Evolutionary conservation across 2,329 filamentous ascomycete genomes (phyloP).

Genomic region (Exophiala oligosperma): DNA sequence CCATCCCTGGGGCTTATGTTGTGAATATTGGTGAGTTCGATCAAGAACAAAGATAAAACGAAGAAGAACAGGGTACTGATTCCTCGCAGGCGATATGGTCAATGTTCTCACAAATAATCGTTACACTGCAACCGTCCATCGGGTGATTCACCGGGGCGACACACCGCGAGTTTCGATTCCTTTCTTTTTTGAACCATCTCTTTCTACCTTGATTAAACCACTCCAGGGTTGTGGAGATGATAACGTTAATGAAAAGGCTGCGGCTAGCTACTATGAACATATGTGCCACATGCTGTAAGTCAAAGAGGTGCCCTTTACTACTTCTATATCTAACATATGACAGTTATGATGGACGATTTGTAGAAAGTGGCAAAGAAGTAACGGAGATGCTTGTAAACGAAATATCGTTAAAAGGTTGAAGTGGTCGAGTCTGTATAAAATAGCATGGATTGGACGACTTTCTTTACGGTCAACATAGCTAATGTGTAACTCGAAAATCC

Average conservation of each 20-base stretch:
- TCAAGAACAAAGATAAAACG: background rate
- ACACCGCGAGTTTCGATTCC: slow-evolving; percentile 5
- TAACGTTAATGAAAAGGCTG: background rate
- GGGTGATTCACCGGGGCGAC: slow-evolving; percentile 5
- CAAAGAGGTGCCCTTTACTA: too few relatives aligned
- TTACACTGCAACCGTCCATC: slow-evolving; percentile 11
- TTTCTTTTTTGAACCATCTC: slow-evolving; percentile 12
- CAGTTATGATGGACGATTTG: slow-evolving; percentile 11
- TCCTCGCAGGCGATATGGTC: slow-evolving; percentile 6
- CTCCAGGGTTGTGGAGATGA: background rate
- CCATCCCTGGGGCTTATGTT: slow-evolving; percentile 44
- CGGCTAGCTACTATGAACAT: slow-evolving; percentile 7
- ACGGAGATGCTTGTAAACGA: slow-evolving; percentile 7
- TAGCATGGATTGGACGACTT: too few relatives aligned
- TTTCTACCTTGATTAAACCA: slow-evolving; percentile 2
- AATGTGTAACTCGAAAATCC: too few relatives aligned
- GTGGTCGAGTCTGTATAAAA: background rate
- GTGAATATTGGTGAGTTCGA: slow-evolving; percentile 48
- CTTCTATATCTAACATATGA: background rate
- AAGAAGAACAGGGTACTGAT: background rate
- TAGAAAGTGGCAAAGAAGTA: slow-evolving; percentile 6
- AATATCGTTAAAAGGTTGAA: slow-evolving; percentile 8
- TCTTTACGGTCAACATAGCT: too few relatives aligned
- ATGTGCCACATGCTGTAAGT: slow-evolving; percentile 16
- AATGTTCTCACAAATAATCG: slow-evolving; percentile 9